These are phyloP conservation scores for Lignosus rhinocerotis DNA, from an alignment of 1,284 basidiomycete genomes.

Conservation along the genomic window DNA sequence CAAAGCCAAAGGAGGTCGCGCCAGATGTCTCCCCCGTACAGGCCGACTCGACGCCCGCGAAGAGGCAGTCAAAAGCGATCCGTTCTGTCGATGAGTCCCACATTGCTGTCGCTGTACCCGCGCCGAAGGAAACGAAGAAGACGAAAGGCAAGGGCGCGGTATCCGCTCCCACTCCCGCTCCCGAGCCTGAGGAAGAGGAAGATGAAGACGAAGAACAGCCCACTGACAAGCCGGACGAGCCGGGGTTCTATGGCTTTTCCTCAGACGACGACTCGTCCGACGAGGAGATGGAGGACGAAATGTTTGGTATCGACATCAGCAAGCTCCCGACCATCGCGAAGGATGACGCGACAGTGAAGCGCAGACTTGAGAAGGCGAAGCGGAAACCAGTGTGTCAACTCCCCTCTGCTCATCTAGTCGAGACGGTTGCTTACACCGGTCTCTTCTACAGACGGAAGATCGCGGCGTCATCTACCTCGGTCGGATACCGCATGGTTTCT, in stretches of 20 bases:
- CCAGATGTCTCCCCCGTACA: background rate
- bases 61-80: slow-evolving; percentile 7
- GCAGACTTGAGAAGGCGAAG: slow-evolving; percentile 82
- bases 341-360: slow-evolving; percentile 79
- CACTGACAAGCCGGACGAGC: slow-evolving; percentile 27
- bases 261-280: slow-evolving; percentile 81
- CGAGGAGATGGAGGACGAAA: slow-evolving; percentile 63
- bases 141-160: slow-evolving; percentile 1
- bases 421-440: background rate
- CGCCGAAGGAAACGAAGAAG: slow-evolving; percentile 12
- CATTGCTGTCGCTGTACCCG: background rate
- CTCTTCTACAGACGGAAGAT: slow-evolving; percentile 55
- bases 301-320: slow-evolving; percentile 59
- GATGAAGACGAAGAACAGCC: slow-evolving; percentile 33
- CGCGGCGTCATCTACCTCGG: slow-evolving; percentile 90
- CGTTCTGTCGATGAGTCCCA: background rate
- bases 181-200: slow-evolving; percentile 14
- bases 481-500: slow-evolving; percentile 95
- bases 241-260: slow-evolving; percentile 71
- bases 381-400: slow-evolving; percentile 64
- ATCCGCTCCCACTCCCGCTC: slow-evolving; percentile 6
- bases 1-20: background rate
- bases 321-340: slow-evolving; percentile 83
- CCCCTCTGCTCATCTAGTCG: background rate
- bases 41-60: background rate